A percentile compares a stretch with the other conserved stretches of the same genome.
Conservation (phyloP, 2,329 filamentous ascomycete genomes). For the Curvularia sp. region DNA sequence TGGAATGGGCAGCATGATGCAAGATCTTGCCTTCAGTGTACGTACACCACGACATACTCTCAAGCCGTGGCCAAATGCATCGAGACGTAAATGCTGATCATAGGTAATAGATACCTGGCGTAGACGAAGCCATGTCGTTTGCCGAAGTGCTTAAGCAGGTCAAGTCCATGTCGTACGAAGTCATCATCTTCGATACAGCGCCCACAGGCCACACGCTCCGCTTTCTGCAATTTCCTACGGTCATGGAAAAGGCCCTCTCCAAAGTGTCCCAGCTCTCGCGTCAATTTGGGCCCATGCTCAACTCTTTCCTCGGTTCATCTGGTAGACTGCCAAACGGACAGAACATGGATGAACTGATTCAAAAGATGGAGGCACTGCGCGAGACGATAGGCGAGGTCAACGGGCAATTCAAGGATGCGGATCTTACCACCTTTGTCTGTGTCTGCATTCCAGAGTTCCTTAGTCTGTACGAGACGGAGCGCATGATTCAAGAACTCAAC, state of each 20-base stretch:
- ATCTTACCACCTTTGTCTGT: conserved; percentile 95
- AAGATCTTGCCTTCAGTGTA: conserved; percentile 95
- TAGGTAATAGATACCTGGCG: conserved; percentile 80
- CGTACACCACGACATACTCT: conserved; percentile 43
- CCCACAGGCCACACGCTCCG: conserved; percentile 97
- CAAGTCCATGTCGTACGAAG: conserved; percentile 97
- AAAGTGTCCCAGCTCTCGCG: conserved; percentile 93
- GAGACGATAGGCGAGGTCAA: conserved; percentile 96
- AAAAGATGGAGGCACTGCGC: conserved; percentile 92
- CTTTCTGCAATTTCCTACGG: conserved; percentile 97
- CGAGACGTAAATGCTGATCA: conserved; percentile 6
- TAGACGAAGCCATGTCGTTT: conserved; percentile 99
- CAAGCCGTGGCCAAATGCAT: neutral
- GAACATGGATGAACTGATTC: conserved; percentile 87
- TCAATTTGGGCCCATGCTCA: conserved; percentile 95
- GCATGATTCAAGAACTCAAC: conserved; percentile 98
- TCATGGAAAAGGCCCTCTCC: conserved; percentile 97
- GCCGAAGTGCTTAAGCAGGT: conserved; percentile 99
- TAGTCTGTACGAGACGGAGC: conserved; percentile 96
- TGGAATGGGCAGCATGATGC: conserved; percentile 93
- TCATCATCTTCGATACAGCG: conserved; percentile 98
- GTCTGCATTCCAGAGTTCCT: conserved; percentile 98
- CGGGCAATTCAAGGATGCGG: conserved; percentile 95
- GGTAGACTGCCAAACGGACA: conserved; percentile 88
- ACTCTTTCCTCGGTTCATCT: conserved; percentile 82